phyloP scores from a whole-genome alignment of 2,329 filamentous ascomycete genomes.

The Talaromyces sp. region DNA sequence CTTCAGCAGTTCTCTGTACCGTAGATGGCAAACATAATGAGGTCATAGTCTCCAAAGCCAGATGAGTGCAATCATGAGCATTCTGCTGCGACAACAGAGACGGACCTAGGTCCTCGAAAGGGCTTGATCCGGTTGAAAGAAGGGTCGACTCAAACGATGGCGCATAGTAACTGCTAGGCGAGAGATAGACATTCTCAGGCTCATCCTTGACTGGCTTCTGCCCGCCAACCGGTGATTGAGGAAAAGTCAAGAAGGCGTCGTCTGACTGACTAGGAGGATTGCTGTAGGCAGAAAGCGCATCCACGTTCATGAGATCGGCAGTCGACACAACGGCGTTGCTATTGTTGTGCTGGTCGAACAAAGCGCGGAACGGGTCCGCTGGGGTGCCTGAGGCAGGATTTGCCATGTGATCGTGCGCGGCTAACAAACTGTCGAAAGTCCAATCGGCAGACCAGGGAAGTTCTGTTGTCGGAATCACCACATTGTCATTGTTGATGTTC shows the following conservation, averaged over 20 bases:
- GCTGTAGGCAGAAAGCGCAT: slow-evolving; percentile 12
- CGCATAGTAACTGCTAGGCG: slow-evolving; percentile 17
- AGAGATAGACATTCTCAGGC: slow-evolving; percentile 17
- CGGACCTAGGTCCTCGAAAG: slow-evolving; percentile 14
- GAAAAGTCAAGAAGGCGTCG: slow-evolving; percentile 10
- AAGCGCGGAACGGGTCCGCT: background rate
- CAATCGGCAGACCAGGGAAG: slow-evolving; percentile 14
- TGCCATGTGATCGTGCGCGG: slow-evolving; percentile 7
- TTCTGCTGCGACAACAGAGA: slow-evolving; percentile 11
- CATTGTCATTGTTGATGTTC: background rate
- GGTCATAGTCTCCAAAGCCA: slow-evolving; percentile 17
- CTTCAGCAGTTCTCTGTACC: slow-evolving; percentile 15
- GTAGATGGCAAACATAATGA: slow-evolving; percentile 17
- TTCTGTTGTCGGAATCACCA: background rate
- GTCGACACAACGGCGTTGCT: background rate
- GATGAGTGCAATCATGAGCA: slow-evolving; percentile 18
- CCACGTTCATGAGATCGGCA: slow-evolving; percentile 11
- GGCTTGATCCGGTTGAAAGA: slow-evolving; percentile 10
- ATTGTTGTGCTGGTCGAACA: slow-evolving; percentile 9
- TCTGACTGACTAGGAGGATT: slow-evolving; percentile 10
- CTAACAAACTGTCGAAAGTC: slow-evolving; percentile 16
- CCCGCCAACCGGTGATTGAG: slow-evolving; percentile 1
- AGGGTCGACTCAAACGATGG: slow-evolving; percentile 16
- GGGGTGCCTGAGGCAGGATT: background rate
- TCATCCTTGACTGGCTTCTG: slow-evolving; percentile 17